These are phyloP conservation scores for Ascoidea asiatica DNA, from an alignment of 805 yeast species.

Conservation along the genomic window DNA sequence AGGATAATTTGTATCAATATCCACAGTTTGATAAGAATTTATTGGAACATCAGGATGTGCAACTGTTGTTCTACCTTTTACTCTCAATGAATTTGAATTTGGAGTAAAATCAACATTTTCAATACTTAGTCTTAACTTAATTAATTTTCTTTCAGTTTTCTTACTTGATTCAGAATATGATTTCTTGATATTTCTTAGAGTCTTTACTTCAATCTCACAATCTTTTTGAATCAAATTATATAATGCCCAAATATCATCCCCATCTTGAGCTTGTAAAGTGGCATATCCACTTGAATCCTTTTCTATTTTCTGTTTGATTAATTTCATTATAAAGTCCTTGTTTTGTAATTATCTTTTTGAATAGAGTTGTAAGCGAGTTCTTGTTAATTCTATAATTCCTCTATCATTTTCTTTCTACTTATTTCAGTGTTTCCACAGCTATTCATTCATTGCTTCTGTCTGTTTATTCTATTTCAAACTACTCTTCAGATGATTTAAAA, in stretches of 20 bases:
- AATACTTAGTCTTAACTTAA: slow-evolving; percentile 46
- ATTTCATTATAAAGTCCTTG: too few relatives aligned
- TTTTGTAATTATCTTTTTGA: too few relatives aligned
- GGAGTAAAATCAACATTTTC: slow-evolving; percentile 71
- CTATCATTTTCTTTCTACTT: too few relatives aligned
- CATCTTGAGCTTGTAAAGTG: slow-evolving; percentile 67
- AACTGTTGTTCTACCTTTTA: slow-evolving; percentile 63
- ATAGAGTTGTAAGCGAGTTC: too few relatives aligned
- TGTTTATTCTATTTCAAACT: too few relatives aligned
- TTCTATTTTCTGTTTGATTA: slow-evolving; percentile 33
- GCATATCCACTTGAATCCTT: slow-evolving; percentile 54
- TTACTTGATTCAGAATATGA: slow-evolving; percentile 19
- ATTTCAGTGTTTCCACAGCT: too few relatives aligned
- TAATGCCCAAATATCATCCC: slow-evolving; percentile 82
- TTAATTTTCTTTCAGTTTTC: slow-evolving; percentile 37
- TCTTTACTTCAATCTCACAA: slow-evolving; percentile 60
- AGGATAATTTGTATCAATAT: slow-evolving; percentile 54
- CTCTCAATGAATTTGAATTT: slow-evolving; percentile 59
- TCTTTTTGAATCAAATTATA: slow-evolving; percentile 69
- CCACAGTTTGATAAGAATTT: slow-evolving; percentile 82
- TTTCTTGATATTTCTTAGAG: slow-evolving; percentile 49
- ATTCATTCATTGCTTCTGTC: too few relatives aligned
- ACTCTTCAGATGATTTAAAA: too few relatives aligned
- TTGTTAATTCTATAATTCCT: too few relatives aligned
- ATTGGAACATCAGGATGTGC: slow-evolving; percentile 64